Base-by-base conservation (phyloP, 306 rosid species). In the Vigna reflexopilosa region DNA sequence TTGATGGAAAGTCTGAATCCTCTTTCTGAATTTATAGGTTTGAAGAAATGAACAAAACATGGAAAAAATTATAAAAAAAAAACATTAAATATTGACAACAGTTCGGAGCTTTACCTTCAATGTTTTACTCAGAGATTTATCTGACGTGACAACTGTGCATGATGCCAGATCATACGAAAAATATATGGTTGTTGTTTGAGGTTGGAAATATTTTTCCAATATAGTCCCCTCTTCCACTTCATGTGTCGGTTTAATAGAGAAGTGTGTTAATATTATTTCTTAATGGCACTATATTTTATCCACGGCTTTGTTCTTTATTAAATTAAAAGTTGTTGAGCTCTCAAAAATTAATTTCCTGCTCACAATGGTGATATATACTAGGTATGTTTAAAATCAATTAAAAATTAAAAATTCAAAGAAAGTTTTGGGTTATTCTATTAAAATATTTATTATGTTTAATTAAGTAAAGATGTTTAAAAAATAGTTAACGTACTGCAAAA, bases 121-220 rank as follows among this genome's bases (percentile, higher is more conserved):
- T 26, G 51, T 15, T 85, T 85, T 72, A 45, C 54, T 51, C 24
- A 32, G 65, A 55, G 74, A 81, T 81, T 79, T 71, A 83, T 86
- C 79, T 80, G 34, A 70, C 44, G 51, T 84, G 93, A 83, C 91
- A 87, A 86, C 91, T 89, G 83, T 83, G 73, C 88, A 67, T 70
- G 70, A 70, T 78, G 89, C 81, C 90, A 80, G 84, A 86, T 84
- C 86, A 82, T 67, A 65, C 56, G 42, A 55, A 79, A 82, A 72
- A 83, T 75, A 76, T 71, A 79, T 83, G 82, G 86, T 86, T 70
- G 89, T 81, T 83, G 87, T 71, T 32, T 70, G 22, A 51, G 54
- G 42, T 48, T 58, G 32, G 67, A 32, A 3, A 2, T 72, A 67
- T 69, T 47, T 82, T 11, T 8, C 56, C 51, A 40, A 32, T 82